Evolutionary conservation across 108 stramenopile genomes (phyloP).

Genomic region (Discostella stelligeroides): DNA sequence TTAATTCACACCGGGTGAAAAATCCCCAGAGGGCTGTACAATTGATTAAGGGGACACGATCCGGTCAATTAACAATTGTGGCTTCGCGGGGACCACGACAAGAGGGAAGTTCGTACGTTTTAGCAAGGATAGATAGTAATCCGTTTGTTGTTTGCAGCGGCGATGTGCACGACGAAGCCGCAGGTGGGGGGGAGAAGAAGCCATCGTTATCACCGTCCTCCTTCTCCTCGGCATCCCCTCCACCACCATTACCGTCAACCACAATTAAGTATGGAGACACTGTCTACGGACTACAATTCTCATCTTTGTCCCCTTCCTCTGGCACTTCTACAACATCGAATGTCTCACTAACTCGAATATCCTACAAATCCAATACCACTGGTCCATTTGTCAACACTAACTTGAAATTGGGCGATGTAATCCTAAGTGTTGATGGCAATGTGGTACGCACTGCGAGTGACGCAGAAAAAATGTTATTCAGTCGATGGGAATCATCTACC

Average conservation of each 20-base stretch:
- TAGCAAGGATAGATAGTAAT: not conserved
- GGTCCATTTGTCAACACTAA: constrained; percentile 16
- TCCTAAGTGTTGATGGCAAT: constrained; percentile 19
- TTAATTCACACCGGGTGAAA: constrained; percentile 18
- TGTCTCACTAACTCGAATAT: constrained; percentile 11
- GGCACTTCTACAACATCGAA: no score
- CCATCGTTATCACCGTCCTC: constrained; percentile 2
- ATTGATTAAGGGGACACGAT: constrained; percentile 12
- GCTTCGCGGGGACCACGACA: not conserved
- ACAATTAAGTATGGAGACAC: not conserved
- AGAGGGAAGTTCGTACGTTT: constrained; percentile 8
- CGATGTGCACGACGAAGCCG: not conserved
- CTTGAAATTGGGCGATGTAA: constrained; percentile 17
- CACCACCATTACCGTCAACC: no score
- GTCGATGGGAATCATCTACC: not conserved
- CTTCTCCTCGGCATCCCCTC: no score
- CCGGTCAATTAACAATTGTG: constrained; percentile 13
- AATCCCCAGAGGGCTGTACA: constrained; percentile 19
- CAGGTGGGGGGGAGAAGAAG: constrained; percentile 2
- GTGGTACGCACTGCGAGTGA: constrained; percentile 8
- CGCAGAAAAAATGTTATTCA: not conserved
- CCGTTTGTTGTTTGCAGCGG: not conserved
- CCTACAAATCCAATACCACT: constrained; percentile 1
- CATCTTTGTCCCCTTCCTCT: not conserved
- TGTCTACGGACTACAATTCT: constrained; percentile 4